A percentile compares a stretch with the other conserved stretches of the same genome.
These are phyloP conservation scores for Fusarium continuum DNA, from an alignment of 2,329 filamentous ascomycete species.

Conservation along the genomic window DNA sequence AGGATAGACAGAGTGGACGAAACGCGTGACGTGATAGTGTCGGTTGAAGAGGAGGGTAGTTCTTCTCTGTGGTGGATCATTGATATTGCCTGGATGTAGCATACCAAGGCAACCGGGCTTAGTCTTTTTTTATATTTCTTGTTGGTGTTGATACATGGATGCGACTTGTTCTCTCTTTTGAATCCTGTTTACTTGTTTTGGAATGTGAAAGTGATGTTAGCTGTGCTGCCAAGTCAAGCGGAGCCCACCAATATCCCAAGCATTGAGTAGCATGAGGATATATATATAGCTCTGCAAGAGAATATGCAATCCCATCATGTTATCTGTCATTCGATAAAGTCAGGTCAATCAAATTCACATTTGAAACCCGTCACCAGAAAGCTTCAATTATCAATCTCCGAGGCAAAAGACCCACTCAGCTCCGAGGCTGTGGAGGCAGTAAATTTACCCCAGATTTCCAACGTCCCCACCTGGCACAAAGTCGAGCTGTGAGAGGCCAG, in stretches of 20 bases:
- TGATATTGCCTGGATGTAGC: constrained; percentile 43
- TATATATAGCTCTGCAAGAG: neutral
- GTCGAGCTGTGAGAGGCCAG: constrained; percentile 23
- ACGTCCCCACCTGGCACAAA: constrained; percentile 14
- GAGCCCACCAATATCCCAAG: too few species aligned
- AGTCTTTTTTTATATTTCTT: constrained; percentile 16
- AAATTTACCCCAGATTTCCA: constrained; percentile 42
- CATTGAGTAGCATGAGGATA: too few species aligned
- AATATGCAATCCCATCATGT: neutral
- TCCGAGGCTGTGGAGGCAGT: constrained; percentile 33
- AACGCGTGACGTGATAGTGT: constrained; percentile 5
- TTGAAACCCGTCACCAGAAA: constrained; percentile 16
- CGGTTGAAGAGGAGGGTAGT: constrained; percentile 19
- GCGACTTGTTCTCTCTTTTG: constrained; percentile 26
- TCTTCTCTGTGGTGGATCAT: constrained; percentile 27
- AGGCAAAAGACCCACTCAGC: constrained; percentile 25
- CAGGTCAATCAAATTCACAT: neutral
- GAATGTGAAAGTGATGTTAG: neutral
- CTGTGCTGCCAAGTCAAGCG: too few species aligned
- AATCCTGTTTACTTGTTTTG: neutral
- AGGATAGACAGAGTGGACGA: constrained; percentile 14
- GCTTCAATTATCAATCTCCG: constrained; percentile 16
- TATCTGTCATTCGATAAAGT: neutral
- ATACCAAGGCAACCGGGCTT: constrained; percentile 35
- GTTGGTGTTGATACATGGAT: constrained; percentile 42